A percentile compares a stretch with the other conserved stretches of the same genome.
Evolutionary conservation across 805 yeast genomes (phyloP).

Genomic region (Sporopachydermia quercuum): DNA sequence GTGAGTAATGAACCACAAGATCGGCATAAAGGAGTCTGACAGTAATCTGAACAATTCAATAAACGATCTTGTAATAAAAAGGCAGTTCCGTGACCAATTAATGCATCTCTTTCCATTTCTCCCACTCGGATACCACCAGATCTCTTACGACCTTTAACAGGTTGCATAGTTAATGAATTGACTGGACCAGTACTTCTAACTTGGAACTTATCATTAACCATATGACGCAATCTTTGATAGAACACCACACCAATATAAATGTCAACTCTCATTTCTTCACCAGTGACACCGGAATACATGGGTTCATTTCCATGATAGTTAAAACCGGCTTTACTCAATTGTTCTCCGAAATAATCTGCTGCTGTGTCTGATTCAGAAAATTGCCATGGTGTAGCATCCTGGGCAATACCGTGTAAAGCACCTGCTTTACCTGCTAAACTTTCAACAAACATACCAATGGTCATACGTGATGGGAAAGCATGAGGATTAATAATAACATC

Average conservation of each 20-base stretch:
- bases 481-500: slow-evolving; percentile 97
- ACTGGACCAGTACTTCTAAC: slow-evolving; percentile 99
- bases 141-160: slow-evolving; percentile 97
- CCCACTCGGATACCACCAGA: slow-evolving; percentile 99
- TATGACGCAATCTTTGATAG: slow-evolving; percentile 96
- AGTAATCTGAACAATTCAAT: slow-evolving; percentile 88
- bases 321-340: slow-evolving; percentile 74
- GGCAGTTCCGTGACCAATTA: slow-evolving; percentile 97
- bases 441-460: slow-evolving; percentile 99
- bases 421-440: slow-evolving; percentile 98
- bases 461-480: slow-evolving; percentile 99
- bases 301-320: slow-evolving; percentile 98
- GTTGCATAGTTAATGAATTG: slow-evolving; percentile 94
- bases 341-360: slow-evolving; percentile 95
- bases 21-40: slow-evolving; percentile 82
- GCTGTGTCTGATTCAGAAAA: slow-evolving; percentile 89
- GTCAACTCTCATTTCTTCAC: slow-evolving; percentile 92
- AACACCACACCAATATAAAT: slow-evolving; percentile 94
- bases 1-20: slow-evolving; percentile 86
- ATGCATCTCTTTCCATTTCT: slow-evolving; percentile 99
- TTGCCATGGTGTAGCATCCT: slow-evolving; percentile 94
- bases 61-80: slow-evolving; percentile 88
- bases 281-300: slow-evolving; percentile 96
- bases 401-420: slow-evolving; percentile 93
- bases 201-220: slow-evolving; percentile 99